phyloP scores from a whole-genome alignment of 2,329 filamentous ascomycete species.

The Polychaeton citri region DNA sequence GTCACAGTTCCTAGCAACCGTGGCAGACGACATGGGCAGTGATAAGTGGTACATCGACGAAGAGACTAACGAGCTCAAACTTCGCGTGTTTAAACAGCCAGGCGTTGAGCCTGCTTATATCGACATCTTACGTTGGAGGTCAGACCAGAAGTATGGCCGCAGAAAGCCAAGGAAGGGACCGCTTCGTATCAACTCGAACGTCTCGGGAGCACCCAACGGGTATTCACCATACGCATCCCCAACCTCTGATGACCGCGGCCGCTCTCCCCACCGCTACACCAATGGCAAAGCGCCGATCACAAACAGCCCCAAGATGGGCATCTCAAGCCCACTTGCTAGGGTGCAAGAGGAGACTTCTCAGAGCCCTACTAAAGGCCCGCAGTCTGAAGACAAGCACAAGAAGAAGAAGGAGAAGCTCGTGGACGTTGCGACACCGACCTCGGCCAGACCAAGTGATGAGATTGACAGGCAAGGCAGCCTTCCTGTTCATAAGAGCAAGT shows the following conservation, averaged over 20 bases:
- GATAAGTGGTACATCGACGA: constrained; percentile 90
- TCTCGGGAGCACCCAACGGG: constrained; percentile 34
- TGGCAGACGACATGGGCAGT: constrained; percentile 82
- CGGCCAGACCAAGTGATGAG: constrained; percentile 1
- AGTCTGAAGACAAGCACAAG: constrained; percentile 1
- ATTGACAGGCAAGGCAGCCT: constrained; percentile 2
- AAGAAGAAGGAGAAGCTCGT: not conserved
- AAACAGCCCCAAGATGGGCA: constrained; percentile 42
- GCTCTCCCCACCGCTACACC: constrained; percentile 53
- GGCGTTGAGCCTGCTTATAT: constrained; percentile 88
- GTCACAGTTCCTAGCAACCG: constrained; percentile 69
- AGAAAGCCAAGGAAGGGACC: constrained; percentile 31
- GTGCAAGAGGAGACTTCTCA: constrained; percentile 54
- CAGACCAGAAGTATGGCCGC: constrained; percentile 84
- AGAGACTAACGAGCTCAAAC: constrained; percentile 77
- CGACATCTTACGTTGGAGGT: constrained; percentile 87
- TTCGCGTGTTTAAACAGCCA: constrained; percentile 79
- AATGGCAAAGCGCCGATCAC: constrained; percentile 44
- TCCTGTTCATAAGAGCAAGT: constrained; percentile 1
- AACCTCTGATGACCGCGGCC: constrained; percentile 52
- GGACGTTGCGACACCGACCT: constrained; percentile 1
- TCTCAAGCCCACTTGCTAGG: constrained; percentile 58
- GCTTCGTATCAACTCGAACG: constrained; percentile 38
- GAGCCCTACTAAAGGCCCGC: not conserved
- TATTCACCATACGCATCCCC: constrained; percentile 55